Percentiles rank a stretch among this genome's conserved stretches.
These are phyloP conservation scores for Suillus variegatus DNA, from an alignment of 768 basidiomycete species.

Conservation along the genomic window DNA sequence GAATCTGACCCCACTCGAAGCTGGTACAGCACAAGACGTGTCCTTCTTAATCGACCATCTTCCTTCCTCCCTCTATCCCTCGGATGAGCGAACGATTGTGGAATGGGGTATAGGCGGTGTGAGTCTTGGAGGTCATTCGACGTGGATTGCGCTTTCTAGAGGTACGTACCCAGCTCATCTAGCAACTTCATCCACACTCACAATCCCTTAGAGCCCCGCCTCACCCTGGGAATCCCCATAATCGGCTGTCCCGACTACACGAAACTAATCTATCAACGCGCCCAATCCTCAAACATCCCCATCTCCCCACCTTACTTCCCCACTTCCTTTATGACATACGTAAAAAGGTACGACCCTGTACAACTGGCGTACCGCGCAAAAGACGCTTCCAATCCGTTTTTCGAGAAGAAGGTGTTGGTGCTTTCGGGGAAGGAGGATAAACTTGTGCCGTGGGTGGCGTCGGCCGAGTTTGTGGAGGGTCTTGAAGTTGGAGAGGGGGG, in stretches of 20 bases:
- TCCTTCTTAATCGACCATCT: slow-evolving; percentile 83
- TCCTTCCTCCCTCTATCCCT: slow-evolving; percentile 71
- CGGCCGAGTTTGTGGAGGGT: slow-evolving; percentile 53
- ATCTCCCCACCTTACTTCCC: slow-evolving; percentile 61
- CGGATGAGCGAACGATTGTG: slow-evolving; percentile 56
- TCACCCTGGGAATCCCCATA: slow-evolving; percentile 49
- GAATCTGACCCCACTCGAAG: slow-evolving; percentile 15
- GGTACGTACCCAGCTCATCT: slow-evolving; percentile 28
- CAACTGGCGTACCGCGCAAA: slow-evolving; percentile 40
- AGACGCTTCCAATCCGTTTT: slow-evolving; percentile 54
- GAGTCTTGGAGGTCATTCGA: slow-evolving; percentile 83
- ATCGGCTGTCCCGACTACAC: slow-evolving; percentile 76
- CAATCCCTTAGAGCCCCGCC: slow-evolving; percentile 41
- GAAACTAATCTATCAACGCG: slow-evolving; percentile 58
- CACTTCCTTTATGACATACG: slow-evolving; percentile 45
- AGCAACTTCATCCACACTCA: not conserved
- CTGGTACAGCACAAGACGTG: slow-evolving; percentile 73
- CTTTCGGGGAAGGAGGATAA: slow-evolving; percentile 66
- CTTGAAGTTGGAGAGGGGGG: slow-evolving; percentile 56
- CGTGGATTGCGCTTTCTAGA: slow-evolving; percentile 68
- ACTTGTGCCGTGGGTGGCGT: slow-evolving; percentile 67
- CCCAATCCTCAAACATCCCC: slow-evolving; percentile 41
- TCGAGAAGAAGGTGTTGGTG: slow-evolving; percentile 72
- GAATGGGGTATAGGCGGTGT: slow-evolving; percentile 76
- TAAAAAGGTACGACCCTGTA: slow-evolving; percentile 49